These are phyloP conservation scores for Aaosphaeria pasadenensis DNA, from an alignment of 2,329 filamentous ascomycete species.

Conservation along the genomic window DNA sequence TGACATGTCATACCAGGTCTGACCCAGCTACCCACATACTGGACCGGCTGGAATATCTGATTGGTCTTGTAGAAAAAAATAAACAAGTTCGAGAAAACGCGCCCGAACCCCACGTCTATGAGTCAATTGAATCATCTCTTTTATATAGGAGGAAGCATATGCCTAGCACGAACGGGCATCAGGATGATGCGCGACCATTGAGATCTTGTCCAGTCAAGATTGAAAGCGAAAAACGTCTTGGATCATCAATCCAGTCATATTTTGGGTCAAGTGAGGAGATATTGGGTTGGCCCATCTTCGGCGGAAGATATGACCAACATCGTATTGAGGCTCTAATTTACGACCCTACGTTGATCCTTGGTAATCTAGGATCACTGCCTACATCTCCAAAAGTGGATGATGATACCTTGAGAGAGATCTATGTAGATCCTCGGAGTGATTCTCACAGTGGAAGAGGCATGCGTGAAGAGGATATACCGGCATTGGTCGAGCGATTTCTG, in stretches of 20 bases:
- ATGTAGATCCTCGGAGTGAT: neutral
- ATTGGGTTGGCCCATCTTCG: constrained; percentile 29
- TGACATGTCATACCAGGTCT: constrained; percentile 20
- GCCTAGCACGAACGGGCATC: neutral
- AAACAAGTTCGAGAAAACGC: neutral
- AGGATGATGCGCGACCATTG: neutral
- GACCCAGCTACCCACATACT: constrained; percentile 30
- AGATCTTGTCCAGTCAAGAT: neutral
- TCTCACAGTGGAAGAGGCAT: constrained; percentile 7
- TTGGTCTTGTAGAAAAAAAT: constrained; percentile 2
- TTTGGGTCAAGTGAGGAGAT: constrained; percentile 15
- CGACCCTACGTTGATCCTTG: constrained; percentile 4
- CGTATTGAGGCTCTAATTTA: constrained; percentile 12
- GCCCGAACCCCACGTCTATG: too few species aligned
- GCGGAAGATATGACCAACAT: constrained; percentile 13
- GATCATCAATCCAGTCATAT: neutral
- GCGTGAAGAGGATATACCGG: constrained; percentile 23
- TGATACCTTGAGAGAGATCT: neutral
- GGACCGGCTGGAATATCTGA: constrained; percentile 6
- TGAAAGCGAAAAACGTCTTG: neutral
- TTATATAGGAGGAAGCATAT: neutral
- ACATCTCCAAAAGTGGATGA: neutral
- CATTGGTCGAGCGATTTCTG: constrained; percentile 25
- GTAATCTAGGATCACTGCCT: neutral
- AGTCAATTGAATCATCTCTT: too few species aligned